These are phyloP conservation scores for Leptographium flavum DNA, from an alignment of 2,329 filamentous ascomycete genomes.

Conservation along the genomic window DNA sequence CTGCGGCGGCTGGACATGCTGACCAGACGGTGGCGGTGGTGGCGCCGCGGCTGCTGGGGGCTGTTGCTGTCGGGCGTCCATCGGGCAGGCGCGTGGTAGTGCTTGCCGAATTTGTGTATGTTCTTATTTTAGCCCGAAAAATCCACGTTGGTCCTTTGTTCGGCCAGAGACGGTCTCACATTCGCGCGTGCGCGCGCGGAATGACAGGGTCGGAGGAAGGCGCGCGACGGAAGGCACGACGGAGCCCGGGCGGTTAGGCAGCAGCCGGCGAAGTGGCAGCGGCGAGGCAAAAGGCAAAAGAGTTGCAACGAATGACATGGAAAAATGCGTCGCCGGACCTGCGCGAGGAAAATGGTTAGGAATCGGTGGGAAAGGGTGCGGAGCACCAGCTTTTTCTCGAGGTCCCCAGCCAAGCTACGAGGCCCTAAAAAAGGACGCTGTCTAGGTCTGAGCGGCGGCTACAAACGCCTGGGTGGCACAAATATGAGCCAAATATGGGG, in stretches of 20 bases:
- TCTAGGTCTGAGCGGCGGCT: background rate
- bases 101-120: background rate
- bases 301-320: no score
- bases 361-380: background rate
- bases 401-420: background rate
- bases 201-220: no score
- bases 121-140: background rate
- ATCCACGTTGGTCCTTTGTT: slow-evolving; percentile 8
- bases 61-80: slow-evolving; percentile 22
- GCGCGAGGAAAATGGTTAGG: background rate
- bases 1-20: no score
- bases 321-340: background rate
- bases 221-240: background rate
- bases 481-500: no score
- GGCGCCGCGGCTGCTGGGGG: slow-evolving; percentile 10
- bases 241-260: background rate
- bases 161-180: slow-evolving; percentile 22
- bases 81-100: no score
- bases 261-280: no score
- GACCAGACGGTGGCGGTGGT: slow-evolving; percentile 6
- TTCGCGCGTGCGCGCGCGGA: background rate
- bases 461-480: no score
- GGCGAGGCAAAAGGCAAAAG: no score
- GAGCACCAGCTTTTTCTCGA: background rate
- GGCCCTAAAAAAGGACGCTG: slow-evolving; percentile 1